Evolutionary conservation across 441 rosid genomes (phyloP), one percentile per base, ranked within the genome.

Genomic region (Hura crepitans): DNA sequence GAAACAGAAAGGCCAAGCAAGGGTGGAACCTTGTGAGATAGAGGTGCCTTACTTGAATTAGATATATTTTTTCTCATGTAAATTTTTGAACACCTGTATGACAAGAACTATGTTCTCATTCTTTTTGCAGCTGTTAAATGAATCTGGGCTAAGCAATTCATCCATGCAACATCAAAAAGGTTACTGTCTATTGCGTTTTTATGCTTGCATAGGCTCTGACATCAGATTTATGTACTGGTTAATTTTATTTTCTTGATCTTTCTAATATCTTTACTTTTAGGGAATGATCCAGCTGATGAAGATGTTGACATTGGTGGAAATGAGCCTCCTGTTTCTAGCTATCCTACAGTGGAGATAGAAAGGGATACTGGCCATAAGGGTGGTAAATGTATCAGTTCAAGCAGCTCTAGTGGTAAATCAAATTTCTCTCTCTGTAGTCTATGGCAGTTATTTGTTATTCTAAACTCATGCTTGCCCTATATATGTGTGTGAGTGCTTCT

Each of bases 301-400:
- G 92, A 90, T 74, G 80, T 92, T 70, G 97, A 89, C 79, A 83
- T 90, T 73, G 87, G 94, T 69, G 92, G 93, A 62, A 83, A 84
- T 72, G 94, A 85, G 71, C 85, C 85, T 72, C 85, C 89, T 55
- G 77, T 82, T 55, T 79, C 83, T 51, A 75, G 86, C 81, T 77
- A 78, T 69, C 87, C 83, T 67, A 76, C 86, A 31, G 87, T 81
- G 62, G 87, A 82, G 79, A 83, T 83, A 74, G 96, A 86, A 65
- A 86, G 83, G 79, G 88, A 81, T 70, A 18, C 56, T 57, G 83
- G 65, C 69, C 70, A 51, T 55, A 74, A 71, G 68, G 77, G 71
- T 59, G 62, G 71, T 58, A 78, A 69, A 71, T 63, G 74, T 62
- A 50, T 66, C 64, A 72, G 72, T 74, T 73, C 88, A 45, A 72